phyloP scores from a whole-genome alignment of 2,329 filamentous ascomycete species.

The Colletotrichum kahawae region DNA sequence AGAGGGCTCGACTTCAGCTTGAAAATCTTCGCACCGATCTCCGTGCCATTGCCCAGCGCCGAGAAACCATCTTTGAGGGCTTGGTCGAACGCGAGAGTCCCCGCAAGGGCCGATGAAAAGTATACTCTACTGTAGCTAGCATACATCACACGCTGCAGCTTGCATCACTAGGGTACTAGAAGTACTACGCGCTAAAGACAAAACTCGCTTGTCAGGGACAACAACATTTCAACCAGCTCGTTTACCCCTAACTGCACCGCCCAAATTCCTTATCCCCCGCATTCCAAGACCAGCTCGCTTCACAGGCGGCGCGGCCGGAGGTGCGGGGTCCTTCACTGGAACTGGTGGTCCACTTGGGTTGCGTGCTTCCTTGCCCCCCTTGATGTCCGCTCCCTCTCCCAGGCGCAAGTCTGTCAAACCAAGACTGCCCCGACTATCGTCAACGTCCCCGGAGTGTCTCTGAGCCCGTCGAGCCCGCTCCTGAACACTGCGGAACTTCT shows the following conservation, averaged over 20 bases:
- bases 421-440: conserved; percentile 48
- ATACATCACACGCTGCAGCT: not conserved
- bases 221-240: conserved; percentile 37
- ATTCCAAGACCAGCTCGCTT: conserved; percentile 67
- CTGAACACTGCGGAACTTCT: conserved; percentile 92
- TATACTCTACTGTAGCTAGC: not conserved
- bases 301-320: conserved; percentile 41
- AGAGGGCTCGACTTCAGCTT: conserved; percentile 72
- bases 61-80: conserved; percentile 78
- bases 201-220: conserved; percentile 29
- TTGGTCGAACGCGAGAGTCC: conserved; percentile 69
- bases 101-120: conserved; percentile 41
- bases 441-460: conserved; percentile 58
- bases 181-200: not conserved
- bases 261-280: conserved; percentile 72
- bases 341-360: conserved; percentile 39
- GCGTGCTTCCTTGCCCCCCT: conserved; percentile 46
- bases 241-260: conserved; percentile 72
- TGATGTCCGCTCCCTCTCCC: conserved; percentile 44
- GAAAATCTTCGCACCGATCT: conserved; percentile 71
- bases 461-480: conserved; percentile 80
- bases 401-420: conserved; percentile 47
- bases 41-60: conserved; percentile 60
- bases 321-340: conserved; percentile 54
- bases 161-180: conserved; percentile 2